phyloP scores from a whole-genome alignment of 116 monocot genomes.

The Cymodocea nodosa region DNA sequence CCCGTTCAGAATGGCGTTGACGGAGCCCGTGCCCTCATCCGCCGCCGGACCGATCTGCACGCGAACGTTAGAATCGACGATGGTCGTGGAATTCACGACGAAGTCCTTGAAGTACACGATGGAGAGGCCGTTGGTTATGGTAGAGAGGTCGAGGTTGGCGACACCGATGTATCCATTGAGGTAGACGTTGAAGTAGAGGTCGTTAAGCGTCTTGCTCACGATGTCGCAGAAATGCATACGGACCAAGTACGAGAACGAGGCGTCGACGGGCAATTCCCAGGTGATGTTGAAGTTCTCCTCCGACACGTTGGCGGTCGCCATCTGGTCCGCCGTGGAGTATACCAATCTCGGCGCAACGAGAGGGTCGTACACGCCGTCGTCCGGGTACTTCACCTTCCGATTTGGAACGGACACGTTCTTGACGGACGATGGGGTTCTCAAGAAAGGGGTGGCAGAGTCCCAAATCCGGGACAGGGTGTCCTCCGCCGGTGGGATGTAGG shows the following conservation, averaged over 20 bases:
- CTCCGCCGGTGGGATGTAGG: conserved; percentile 23
- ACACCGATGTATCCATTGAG: conserved; percentile 40
- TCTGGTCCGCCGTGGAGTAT: conserved; percentile 59
- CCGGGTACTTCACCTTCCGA: conserved; percentile 37
- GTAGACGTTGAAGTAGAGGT: conserved; percentile 82
- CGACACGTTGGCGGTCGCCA: conserved; percentile 35
- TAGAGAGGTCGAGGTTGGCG: conserved; percentile 63
- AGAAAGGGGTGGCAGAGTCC: conserved; percentile 36
- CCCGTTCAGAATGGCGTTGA: conserved; percentile 78
- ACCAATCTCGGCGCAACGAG: conserved; percentile 47
- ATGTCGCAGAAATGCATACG: conserved; percentile 93
- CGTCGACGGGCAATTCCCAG: conserved; percentile 44
- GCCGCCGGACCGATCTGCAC: conserved; percentile 50
- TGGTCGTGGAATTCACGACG: conserved; percentile 30
- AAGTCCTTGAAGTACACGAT: conserved; percentile 73
- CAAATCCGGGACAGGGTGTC: conserved; percentile 52
- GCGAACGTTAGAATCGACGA: conserved; percentile 24
- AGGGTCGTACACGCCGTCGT: conserved; percentile 30
- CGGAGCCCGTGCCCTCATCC: conserved; percentile 9
- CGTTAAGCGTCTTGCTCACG: conserved; percentile 54
- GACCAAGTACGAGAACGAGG: conserved; percentile 45
- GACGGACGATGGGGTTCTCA: conserved; percentile 17
- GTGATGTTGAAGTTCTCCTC: conserved; percentile 62
- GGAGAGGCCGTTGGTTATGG: conserved; percentile 35
- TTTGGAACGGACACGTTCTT: conserved; percentile 20